Conservation (phyloP, 139 green algal genomes). For the Micractinium conductrix region DNA sequence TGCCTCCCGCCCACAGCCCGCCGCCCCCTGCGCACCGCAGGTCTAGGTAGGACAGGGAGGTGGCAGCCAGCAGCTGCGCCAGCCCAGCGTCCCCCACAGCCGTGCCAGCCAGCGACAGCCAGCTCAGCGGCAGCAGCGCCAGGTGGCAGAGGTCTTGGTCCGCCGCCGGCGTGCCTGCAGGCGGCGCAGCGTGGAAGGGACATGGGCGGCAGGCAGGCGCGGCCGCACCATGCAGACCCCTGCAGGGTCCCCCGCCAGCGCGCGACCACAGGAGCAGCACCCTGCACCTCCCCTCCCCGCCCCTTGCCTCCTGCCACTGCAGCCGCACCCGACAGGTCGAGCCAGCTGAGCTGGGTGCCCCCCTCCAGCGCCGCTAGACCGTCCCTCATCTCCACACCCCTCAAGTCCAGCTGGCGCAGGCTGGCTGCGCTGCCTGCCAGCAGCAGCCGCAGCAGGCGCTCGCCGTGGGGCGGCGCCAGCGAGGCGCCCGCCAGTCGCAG, state of each 20-base stretch:
- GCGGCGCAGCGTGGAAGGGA: too few relatives aligned
- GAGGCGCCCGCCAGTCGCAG: background rate
- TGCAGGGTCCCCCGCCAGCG: too few relatives aligned
- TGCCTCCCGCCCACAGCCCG: background rate
- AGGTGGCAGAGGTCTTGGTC: background rate
- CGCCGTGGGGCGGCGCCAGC: background rate
- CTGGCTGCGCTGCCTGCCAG: background rate
- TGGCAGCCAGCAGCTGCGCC: conserved; percentile 11
- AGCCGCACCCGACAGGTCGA: conserved; percentile 32
- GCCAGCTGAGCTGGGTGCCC: background rate
- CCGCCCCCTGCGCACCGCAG: background rate
- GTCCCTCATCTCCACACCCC: background rate
- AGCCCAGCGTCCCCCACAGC: background rate
- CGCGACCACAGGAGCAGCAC: too few relatives aligned
- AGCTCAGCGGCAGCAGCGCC: background rate
- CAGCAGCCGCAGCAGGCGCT: conserved; percentile 5
- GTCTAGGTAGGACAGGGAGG: background rate
- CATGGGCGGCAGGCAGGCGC: too few relatives aligned
- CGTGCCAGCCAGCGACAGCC: conserved; percentile 11
- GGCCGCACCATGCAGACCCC: too few relatives aligned
- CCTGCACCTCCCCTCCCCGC: too few relatives aligned
- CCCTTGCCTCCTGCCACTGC: too few relatives aligned
- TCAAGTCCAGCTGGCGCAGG: conserved; percentile 1
- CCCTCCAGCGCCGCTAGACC: background rate
- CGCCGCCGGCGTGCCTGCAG: background rate